Percentiles rank a stretch among this genome's conserved stretches.
phyloP scores from a whole-genome alignment of 768 basidiomycete species.

The Lentinula edodes region DNA sequence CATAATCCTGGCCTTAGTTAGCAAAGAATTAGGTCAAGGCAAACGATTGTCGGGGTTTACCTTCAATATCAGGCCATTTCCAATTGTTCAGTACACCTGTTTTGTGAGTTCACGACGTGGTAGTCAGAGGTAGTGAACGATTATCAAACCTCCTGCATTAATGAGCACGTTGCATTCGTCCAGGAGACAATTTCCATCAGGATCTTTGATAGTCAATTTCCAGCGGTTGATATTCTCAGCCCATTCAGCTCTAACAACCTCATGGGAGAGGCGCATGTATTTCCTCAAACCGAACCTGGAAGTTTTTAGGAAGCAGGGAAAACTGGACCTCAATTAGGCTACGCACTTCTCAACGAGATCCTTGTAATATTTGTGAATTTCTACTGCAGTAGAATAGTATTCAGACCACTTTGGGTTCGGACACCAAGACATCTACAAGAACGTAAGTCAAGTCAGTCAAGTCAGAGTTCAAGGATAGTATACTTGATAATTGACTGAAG shows the following conservation, averaged over 20 bases:
- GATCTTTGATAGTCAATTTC: slow-evolving; percentile 30
- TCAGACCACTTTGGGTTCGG: slow-evolving; percentile 39
- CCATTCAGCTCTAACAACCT: slow-evolving; percentile 37
- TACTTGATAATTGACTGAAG: slow-evolving; percentile 23
- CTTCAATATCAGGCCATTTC: slow-evolving; percentile 49
- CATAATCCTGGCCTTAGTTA: slow-evolving; percentile 22
- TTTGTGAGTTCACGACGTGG: background rate
- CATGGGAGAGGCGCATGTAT: slow-evolving; percentile 37
- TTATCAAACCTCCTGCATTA: slow-evolving; percentile 17
- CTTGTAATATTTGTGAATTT: slow-evolving; percentile 40
- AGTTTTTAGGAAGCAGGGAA: background rate
- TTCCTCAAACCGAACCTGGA: slow-evolving; percentile 25
- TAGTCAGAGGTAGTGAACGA: no score
- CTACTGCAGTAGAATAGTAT: slow-evolving; percentile 38
- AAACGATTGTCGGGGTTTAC: background rate
- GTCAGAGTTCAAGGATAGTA: background rate
- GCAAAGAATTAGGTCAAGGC: background rate
- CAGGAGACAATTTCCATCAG: slow-evolving; percentile 16
- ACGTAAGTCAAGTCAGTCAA: background rate
- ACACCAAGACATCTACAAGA: slow-evolving; percentile 15
- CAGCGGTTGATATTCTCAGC: slow-evolving; percentile 33
- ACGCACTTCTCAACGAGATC: slow-evolving; percentile 34
- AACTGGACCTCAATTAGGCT: background rate
- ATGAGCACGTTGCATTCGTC: slow-evolving; percentile 18
- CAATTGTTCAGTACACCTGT: slow-evolving; percentile 24